Evolutionary conservation across 306 rosid genomes (phyloP).

Genomic region (Begonia peltatifolia): DNA sequence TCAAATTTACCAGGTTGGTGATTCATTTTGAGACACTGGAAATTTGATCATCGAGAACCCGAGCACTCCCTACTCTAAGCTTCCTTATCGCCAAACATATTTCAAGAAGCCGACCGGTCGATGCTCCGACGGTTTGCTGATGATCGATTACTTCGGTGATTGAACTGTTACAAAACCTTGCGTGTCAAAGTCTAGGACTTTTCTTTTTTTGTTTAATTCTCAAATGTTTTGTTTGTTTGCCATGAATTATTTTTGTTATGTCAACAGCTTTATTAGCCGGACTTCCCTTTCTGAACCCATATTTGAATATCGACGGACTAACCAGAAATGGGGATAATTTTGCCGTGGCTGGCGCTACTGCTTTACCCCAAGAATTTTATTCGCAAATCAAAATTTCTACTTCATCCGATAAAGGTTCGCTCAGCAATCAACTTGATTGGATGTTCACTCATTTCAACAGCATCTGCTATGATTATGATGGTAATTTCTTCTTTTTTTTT

Average conservation of each 20-base stretch:
- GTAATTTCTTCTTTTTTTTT: background rate
- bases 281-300: conserved; percentile 11
- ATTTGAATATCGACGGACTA: conserved; percentile 1
- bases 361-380: conserved; percentile 1
- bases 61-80: background rate
- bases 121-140: conserved; percentile 9
- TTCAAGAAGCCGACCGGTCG: conserved; percentile 7
- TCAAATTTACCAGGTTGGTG: conserved; percentile 9
- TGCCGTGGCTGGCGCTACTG: conserved; percentile 15
- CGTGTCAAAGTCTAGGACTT: no score
- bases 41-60: conserved; percentile 2
- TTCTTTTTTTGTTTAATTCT: no score
- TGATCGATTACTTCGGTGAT: conserved; percentile 8
- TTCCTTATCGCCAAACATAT: conserved; percentile 11
- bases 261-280: conserved; percentile 5
- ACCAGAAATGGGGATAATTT: conserved; percentile 8
- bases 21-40: conserved; percentile 8
- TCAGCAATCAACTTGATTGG: conserved; percentile 10
- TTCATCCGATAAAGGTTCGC: conserved; percentile 1
- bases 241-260: background rate
- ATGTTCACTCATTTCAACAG: conserved; percentile 11
- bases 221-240: no score
- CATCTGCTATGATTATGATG: background rate
- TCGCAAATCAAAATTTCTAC: background rate
- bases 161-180: no score